Percentiles rank a stretch among this genome's conserved stretches.
phyloP scores from a whole-genome alignment of 805 yeast species.

The Cyberlindnera mycetangii region DNA sequence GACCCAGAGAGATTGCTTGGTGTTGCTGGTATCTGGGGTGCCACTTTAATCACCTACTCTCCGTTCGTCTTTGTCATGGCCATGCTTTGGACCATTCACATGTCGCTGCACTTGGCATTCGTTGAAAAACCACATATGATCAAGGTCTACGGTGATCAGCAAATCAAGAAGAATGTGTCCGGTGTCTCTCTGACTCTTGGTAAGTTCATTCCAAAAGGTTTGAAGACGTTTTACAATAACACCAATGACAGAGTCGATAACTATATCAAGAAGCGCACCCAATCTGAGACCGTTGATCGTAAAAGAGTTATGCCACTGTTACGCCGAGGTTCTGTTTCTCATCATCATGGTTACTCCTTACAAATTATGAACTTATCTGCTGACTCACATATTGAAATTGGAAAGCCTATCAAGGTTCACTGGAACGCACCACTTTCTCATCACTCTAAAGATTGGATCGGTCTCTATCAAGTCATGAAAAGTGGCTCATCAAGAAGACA shows the following conservation, averaged over 20 bases:
- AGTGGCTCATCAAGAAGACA: conserved; percentile 52
- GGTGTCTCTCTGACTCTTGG: conserved; percentile 36
- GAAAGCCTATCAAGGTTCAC: conserved; percentile 49
- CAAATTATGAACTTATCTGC: conserved; percentile 21
- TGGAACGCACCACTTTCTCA: conserved; percentile 55
- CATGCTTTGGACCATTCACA: conserved; percentile 63
- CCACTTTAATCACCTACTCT: conserved; percentile 57
- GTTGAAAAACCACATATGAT: conserved; percentile 79
- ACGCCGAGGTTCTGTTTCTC: conserved; percentile 19
- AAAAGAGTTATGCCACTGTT: conserved; percentile 7
- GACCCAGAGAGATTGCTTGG: conserved; percentile 82
- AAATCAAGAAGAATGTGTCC: conserved; percentile 52
- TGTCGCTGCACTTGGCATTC: conserved; percentile 63
- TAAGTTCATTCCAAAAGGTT: conserved; percentile 34
- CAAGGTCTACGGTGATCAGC: conserved; percentile 65
- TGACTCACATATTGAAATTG: conserved; percentile 35
- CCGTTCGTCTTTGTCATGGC: conserved; percentile 47
- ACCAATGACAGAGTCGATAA: conserved; percentile 36
- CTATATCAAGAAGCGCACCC: conserved; percentile 27
- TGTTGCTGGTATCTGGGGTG: conserved; percentile 76
- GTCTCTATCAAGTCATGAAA: conserved; percentile 61
- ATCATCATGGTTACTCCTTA: conserved; percentile 32
- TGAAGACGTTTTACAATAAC: conserved; percentile 41
- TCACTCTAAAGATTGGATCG: conserved; percentile 67
- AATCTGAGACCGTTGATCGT: conserved; percentile 20